Base-by-base conservation (phyloP, 495 filamentous ascomycete species). In the Xylaria scruposa region DNA sequence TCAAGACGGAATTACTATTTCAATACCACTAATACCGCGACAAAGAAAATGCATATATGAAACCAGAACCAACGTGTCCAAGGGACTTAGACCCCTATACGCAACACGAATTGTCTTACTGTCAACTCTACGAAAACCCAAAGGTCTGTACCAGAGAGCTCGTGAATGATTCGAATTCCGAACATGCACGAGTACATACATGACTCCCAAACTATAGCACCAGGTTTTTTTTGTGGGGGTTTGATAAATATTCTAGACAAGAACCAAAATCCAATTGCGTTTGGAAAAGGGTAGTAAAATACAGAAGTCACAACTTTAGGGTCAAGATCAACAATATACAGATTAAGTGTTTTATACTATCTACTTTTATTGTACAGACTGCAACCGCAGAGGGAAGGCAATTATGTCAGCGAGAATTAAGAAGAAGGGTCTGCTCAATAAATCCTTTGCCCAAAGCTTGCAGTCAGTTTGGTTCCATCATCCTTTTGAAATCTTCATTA, bases 331-430 rank as follows among this genome's bases (percentile, higher is more conserved):
- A 59, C n/a, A 8, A 67, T 56, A 56, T 44, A 26, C 7, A 21
- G 42, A 67, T 67, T 54, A 53, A 44, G 31, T 64, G 44, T 60
- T 70, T 70, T 31, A 47, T 54, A 13, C 68, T 70, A 70, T 70
- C 68, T 70, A 70, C 44, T 62, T 69, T 36, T 71, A 38, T 66
- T 70, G 29, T 70, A 63, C 46, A 56, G 56, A 42, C 31, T 42
- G 36, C 36, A 24, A 46, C 59, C 21, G 29, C 17, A 21, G 44
- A 64, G n/a, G 33, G 1, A 17, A 33, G 54, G 24, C n/a, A 40
- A 10, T 19, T 31, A 61, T 69, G 42, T 29, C 17, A 21, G 33
- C 53, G 47, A 33, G 44, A 53, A 29, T 13, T 42, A 13, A n/a
- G 38, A 42, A 62, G 15, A 44, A 21, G 47, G 29, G 24, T 40